Base-by-base conservation (phyloP, 371 early-diverging fungal genomes). In the Mucor racemosus region DNA sequence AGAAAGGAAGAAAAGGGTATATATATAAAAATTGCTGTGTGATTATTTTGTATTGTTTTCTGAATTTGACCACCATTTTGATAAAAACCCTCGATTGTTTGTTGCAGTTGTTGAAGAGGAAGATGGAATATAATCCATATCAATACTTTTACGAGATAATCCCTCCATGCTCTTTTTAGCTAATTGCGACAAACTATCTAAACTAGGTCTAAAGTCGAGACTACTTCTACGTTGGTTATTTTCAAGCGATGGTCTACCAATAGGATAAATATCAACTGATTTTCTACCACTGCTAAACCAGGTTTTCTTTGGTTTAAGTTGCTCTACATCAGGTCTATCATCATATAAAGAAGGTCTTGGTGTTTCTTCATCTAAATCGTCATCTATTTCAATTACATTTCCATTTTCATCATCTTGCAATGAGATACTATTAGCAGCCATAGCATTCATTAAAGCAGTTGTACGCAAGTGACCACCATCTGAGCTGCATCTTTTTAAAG, bases 401-500 rank as follows among this genome's bases (percentile, higher is more conserved):
- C 42, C 53, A 39, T 50, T 34, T 33, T 55, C 60, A 17, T 62
- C 67, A 31, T 67, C 67, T 57, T 54, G 62, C 14, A 56, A 26
- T 9, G 66, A 58, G 10, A 55, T 53, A 42, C 58, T 67, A 26
- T 76, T 72, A 6, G 79, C 82, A 13, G 74, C 77, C 77, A 77
- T 77, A 0, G 77, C 73, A 57, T 81, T 79, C 67, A 73, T 76
- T 40, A 79, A 55, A 1, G 79, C 79, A 19, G 82, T 74, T 11
- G 77, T 73, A 8, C 82, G 68, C 60, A 81, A 57, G 55, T 66
- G 66, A 35, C 54, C 54, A n/a, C 76, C 78, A 63, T 81, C 82
- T n/a, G 79, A 81, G 59, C 77, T 81, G 56, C 78, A 77, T 21
- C 79, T 63, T 58, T 74, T 77, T 56, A 81, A 60, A 1, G 72